Evolutionary conservation across 1,284 basidiomycete species (phyloP).

Genomic region (Fomitiporia mediterranea): DNA sequence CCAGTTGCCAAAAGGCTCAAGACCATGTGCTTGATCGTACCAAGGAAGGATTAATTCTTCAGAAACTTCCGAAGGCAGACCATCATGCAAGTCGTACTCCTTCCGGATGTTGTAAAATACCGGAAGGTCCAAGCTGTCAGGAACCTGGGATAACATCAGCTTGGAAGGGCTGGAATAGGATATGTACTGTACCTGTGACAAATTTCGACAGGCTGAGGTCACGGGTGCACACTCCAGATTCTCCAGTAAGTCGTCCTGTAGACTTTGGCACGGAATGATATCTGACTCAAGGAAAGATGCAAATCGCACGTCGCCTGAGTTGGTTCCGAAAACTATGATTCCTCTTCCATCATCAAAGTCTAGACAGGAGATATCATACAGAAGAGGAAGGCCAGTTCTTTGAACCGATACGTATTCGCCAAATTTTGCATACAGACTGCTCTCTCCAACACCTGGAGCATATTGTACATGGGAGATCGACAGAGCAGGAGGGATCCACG

Average conservation of each 20-base stretch:
- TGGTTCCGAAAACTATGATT: not conserved
- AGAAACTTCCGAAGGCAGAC: not conserved
- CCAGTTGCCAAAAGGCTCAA: not conserved
- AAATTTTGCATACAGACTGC: no score
- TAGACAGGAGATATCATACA: not conserved
- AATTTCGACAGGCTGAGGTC: no score
- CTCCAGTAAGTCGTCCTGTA: not conserved
- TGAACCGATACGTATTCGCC: not conserved
- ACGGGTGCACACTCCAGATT: no score
- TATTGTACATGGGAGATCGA: no score
- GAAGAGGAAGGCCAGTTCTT: not conserved
- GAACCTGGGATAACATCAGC: no score
- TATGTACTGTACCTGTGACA: no score
- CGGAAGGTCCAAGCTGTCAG: not conserved
- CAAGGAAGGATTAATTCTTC: not conserved
- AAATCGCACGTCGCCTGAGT: not conserved
- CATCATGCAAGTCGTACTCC: not conserved
- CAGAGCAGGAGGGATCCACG: no score
- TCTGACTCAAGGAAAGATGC: not conserved
- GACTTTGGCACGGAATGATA: not conserved
- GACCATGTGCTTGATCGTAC: not conserved
- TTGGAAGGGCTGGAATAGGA: no score
- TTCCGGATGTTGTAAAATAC: not conserved
- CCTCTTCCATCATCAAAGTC: slow-evolving; percentile 11
- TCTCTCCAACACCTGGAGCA: no score